Percentiles rank a stretch among this genome's conserved stretches.
Evolutionary conservation across 1,284 basidiomycete species (phyloP).

Genomic region (Phylloboletellus chloephorus): DNA sequence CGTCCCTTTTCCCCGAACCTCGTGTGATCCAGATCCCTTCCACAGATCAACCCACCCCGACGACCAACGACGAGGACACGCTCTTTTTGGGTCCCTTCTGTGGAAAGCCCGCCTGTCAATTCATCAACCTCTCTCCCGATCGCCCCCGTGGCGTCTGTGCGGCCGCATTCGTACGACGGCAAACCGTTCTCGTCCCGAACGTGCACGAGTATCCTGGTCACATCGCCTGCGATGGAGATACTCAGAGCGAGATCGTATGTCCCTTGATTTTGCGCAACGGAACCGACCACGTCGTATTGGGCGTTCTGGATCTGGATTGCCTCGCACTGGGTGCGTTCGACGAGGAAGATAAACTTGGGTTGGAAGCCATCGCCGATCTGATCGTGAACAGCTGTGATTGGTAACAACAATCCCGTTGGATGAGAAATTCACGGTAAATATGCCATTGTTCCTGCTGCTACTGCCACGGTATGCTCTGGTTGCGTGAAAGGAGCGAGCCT

Average conservation of each 20-base stretch:
- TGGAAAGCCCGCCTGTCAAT: conserved; percentile 84
- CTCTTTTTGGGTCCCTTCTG: conserved; percentile 81
- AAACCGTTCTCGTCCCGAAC: conserved; percentile 62
- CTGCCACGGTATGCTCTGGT: not conserved
- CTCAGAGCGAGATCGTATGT: conserved; percentile 81
- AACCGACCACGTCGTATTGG: conserved; percentile 44
- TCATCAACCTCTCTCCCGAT: conserved; percentile 56
- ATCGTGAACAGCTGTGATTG: conserved; percentile 56
- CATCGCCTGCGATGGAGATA: conserved; percentile 84
- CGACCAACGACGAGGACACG: conserved; percentile 14
- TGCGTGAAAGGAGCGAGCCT: not conserved
- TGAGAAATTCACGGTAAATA: too few species aligned
- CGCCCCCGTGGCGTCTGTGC: conserved; percentile 76
- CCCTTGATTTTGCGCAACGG: conserved; percentile 52
- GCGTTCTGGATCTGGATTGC: conserved; percentile 84
- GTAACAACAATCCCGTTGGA: too few species aligned
- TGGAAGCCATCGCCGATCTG: conserved; percentile 64
- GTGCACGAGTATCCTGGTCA: conserved; percentile 82
- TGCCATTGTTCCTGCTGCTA: too few species aligned
- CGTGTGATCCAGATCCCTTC: conserved; percentile 19
- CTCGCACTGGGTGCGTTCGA: conserved; percentile 67
- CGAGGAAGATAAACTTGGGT: conserved; percentile 64
- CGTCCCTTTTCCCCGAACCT: conserved; percentile 56
- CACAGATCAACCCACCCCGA: conserved; percentile 14
- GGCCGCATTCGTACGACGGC: conserved; percentile 56